Conservation (phyloP, 2,329 filamentous ascomycete genomes). For the Aspergillus vadensis region DNA sequence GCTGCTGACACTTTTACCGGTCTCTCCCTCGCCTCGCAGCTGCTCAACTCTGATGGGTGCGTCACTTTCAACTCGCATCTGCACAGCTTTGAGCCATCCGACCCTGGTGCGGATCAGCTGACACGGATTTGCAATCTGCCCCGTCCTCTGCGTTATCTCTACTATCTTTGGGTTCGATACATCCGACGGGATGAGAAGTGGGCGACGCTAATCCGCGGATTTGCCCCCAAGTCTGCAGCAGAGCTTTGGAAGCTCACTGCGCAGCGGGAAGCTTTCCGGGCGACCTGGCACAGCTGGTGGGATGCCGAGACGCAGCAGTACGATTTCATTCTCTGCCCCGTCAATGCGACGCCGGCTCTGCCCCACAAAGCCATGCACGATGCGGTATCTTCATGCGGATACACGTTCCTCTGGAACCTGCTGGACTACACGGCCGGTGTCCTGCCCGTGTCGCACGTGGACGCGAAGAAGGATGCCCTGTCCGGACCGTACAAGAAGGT, state of each 20-base stretch:
- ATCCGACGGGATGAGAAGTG: conserved; percentile 73
- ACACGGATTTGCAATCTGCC: conserved; percentile 72
- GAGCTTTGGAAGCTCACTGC: conserved; percentile 83
- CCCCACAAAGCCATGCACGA: conserved; percentile 85
- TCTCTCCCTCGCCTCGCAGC: conserved; percentile 72
- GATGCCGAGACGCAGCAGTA: conserved; percentile 66
- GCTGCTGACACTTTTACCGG: conserved; percentile 77
- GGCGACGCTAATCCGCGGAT: conserved; percentile 74
- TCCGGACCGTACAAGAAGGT: conserved; percentile 49
- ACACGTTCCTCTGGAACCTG: conserved; percentile 92
- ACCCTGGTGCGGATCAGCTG: conserved; percentile 75
- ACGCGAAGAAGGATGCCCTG: conserved; percentile 68
- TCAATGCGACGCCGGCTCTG: conserved; percentile 85
- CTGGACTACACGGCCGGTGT: conserved; percentile 85
- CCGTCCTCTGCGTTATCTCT: conserved; percentile 74
- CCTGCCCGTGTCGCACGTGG: conserved; percentile 82
- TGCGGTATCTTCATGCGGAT: conserved; percentile 82
- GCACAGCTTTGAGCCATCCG: conserved; percentile 75
- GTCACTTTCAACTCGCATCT: conserved; percentile 77
- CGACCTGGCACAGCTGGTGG: conserved; percentile 85
- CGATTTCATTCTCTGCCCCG: conserved; percentile 81
- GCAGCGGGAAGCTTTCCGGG: conserved; percentile 75
- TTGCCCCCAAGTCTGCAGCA: conserved; percentile 70
- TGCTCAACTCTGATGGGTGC: conserved; percentile 84
- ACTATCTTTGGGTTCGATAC: conserved; percentile 88